Percentiles rank a stretch among this genome's conserved stretches.
phyloP scores from a whole-genome alignment of 257 asterid species.

The Fraxinus americana region DNA sequence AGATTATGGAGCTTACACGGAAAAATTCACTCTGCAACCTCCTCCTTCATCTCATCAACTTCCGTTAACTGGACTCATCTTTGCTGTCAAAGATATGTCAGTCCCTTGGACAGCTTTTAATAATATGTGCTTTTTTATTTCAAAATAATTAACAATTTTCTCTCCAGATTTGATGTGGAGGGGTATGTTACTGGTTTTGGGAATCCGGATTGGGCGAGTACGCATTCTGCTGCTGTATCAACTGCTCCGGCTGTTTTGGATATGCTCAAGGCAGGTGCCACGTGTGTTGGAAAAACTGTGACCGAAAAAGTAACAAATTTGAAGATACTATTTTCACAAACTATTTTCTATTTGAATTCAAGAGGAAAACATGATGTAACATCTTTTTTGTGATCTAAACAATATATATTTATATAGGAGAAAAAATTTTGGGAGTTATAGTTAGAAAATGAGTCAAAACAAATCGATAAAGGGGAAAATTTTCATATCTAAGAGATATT shows the following conservation, averaged over 20 bases:
- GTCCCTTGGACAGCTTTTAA: constrained; percentile 7
- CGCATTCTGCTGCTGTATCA: constrained; percentile 69
- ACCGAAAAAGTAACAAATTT: constrained; percentile 16
- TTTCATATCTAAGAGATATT: too few species aligned
- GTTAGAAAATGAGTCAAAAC: too few species aligned
- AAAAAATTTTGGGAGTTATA: too few species aligned
- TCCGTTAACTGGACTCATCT: constrained; percentile 65
- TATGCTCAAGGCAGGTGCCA: constrained; percentile 76
- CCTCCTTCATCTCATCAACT: constrained; percentile 46
- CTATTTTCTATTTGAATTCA: too few species aligned
- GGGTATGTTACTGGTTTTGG: constrained; percentile 88
- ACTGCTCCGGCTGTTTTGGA: constrained; percentile 68
- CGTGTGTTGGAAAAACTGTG: constrained; percentile 75
- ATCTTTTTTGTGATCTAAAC: too few species aligned
- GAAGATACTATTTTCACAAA: too few species aligned
- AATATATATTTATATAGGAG: too few species aligned
- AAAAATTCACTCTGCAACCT: constrained; percentile 54
- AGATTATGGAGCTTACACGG: constrained; percentile 71
- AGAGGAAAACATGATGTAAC: too few species aligned
- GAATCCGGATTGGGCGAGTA: constrained; percentile 81
- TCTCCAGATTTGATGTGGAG: constrained; percentile 68
- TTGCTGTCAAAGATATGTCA: constrained; percentile 90
- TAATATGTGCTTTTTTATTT: not conserved
- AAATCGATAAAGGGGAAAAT: too few species aligned
- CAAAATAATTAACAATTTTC: not conserved